Evolutionary conservation across 768 basidiomycete species (phyloP), one percentile per base, ranked within the genome.

Genomic region (Psilocybe cubensis): DNA sequence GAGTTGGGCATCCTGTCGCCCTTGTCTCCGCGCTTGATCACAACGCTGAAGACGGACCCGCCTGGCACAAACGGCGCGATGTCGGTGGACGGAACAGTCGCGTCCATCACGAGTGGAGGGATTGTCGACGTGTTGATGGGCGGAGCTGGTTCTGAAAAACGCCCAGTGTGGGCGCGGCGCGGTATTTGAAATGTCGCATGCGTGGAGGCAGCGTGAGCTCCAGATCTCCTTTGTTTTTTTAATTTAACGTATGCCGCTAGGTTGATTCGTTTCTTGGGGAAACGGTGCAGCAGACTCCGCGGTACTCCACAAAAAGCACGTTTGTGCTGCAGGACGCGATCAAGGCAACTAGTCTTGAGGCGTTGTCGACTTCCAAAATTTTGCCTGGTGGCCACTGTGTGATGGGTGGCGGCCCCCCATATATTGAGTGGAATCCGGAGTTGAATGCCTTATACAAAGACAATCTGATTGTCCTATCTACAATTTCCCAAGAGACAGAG

Each of bases 21-120:
- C 35, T 76, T 82, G 12, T 79, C 79, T 3, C 92, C 96, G 31
- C 68, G 86, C 45, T 83, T 96, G 29, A 83, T 97, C 63, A 96
- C 94, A 4, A 94, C 91, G 3, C 71, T 89, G 52, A 81, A 80
- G 61, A 62, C 73, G 1, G 92, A 94, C 0, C 94, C 94, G 1
- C 87, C 88, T 1, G 96, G 96, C 2, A 97, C 96, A 8, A 97
- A 98, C 65, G 96, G 96, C 3, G 96, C 82, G 0, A 82, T 97
- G 57, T 91, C 92, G 4, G 54, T 82, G 2, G 81, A 84, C 41
- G 96, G 96, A 14, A 91, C 92, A 2, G 62, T 84, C 14, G 87
- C 88, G 7, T 93, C 91, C 1, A 72, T 87, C 12, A 69, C 78
- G 1, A 96, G 96, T 0, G 96, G 96, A 0, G 66, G 78, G 2